Base-by-base conservation (phyloP, 139 green algal species). In the Trebouxia sp. region DNA sequence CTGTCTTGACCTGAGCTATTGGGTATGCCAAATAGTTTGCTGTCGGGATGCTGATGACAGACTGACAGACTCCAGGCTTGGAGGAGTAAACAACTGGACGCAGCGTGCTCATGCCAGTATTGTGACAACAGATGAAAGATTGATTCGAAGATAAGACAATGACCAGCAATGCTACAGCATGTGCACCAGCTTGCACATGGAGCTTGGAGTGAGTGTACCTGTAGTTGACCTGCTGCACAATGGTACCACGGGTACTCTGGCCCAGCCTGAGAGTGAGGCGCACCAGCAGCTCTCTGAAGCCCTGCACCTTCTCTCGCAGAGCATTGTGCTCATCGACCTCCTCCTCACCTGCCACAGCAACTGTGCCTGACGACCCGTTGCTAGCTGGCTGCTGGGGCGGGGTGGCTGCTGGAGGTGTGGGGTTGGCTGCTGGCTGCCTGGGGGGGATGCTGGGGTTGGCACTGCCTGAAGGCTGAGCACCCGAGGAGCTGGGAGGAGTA, bases 191-290 rank as follows among this genome's bases (percentile, higher is more conserved):
- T n/a, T n/a, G n/a, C n/a, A n/a, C n/a, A n/a, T n/a, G n/a, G n/a
- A n/a, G n/a, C n/a, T n/a, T n/a, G n/a, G n/a, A n/a, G n/a, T n/a
- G 15, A 47, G 32, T 30, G 20, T 35, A 83, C 79, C 79, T 72
- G 79, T 83, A 79, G 65, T 92, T 67, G 39, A 94, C 89, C 76
- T 92, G 88, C 66, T 89, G 82, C 3, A 94, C 86, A n/a, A 93
- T 80, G 42, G 37, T 81, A 78, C 87, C 85, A 41, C 80, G 70
- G 0, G 56, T 67, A 51, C 51, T 80, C 62, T 90, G 79, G 12
- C 85, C 89, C 51, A 94, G 83, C 47, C 90, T 80, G 42, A 82
- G 79, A 17, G 89, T 84, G 24, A 93, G 75, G 20, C 90, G 83
- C 53, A 94, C 55, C 53, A 93, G 83, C 78, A 93, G 91, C 47